Base-by-base conservation (phyloP, 2,329 filamentous ascomycete species). In the Phialophora chinensis region DNA sequence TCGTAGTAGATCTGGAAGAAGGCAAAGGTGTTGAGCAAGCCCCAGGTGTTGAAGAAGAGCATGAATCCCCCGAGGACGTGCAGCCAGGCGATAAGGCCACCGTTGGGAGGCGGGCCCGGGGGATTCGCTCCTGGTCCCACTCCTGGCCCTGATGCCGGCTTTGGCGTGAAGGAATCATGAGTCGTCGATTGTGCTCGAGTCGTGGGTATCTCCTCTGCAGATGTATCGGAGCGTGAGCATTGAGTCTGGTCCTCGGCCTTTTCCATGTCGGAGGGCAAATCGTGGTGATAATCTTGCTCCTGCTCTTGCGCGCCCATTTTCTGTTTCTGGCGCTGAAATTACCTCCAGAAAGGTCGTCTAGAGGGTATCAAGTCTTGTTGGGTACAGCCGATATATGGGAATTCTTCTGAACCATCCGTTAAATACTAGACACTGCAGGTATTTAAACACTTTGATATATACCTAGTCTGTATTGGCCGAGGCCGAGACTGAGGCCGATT, bases 1-100 rank as follows among this genome's bases (percentile, higher is more conserved):
- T 73, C 69, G 62, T 78, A 79, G 65, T 74, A 78, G 4, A 72
- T 75, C 56, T 78, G 74, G 50, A 74, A 79, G 6, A 72, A 72
- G 3, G 75, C 74, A 57, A 73, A 75, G 0, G 73, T 64, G 52
- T 74, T 76, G 3, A 75, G 38, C 7, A 69, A 62, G 49, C 72
- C 71, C 74, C 74, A 60, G 4, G 60, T 62, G 50, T 62, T 62
- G 35, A 62, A 62, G 66, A 72, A 72, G 1, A 76, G 64, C 27
- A 74, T 66, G 61, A 74, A 75, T 5, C 68, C 66, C 7, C 69
- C 73, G 1, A 71, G 27, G 5, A 74, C 72, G 53, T 77, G 75
- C 3, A 75, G 59, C 74, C 75, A 77, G 1, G 75, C 75, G 33
- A 42, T 23, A 12, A 72, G 23, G 8, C 75, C 74, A 14, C 74